A percentile compares a stretch with the other conserved stretches of the same genome.
Evolutionary conservation across 2,329 filamentous ascomycete genomes (phyloP).

Genomic region (Dryadomyces sulphureus): DNA sequence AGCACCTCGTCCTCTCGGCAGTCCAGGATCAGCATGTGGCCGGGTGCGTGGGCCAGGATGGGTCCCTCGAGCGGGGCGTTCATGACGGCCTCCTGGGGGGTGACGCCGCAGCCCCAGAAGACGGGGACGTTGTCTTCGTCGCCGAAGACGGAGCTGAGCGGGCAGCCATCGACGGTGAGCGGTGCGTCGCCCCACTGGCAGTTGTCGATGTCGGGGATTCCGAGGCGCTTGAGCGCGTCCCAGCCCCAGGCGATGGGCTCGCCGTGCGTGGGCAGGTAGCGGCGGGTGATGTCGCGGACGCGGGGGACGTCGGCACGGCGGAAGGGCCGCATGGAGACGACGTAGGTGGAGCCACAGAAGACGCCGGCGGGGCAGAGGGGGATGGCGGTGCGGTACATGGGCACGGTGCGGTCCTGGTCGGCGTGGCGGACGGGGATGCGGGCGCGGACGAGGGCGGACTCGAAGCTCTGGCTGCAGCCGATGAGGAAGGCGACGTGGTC

Average conservation of each 20-base stretch:
- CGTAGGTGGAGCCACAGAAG: conserved; percentile 37
- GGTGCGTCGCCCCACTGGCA: conserved; percentile 43
- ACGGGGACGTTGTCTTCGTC: conserved; percentile 33
- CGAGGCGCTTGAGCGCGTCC: conserved; percentile 21
- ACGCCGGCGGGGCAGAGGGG: conserved; percentile 42
- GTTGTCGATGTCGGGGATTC: conserved; percentile 34
- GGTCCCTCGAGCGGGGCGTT: conserved; percentile 35
- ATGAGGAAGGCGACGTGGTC: conserved; percentile 49
- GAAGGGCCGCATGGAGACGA: conserved; percentile 52
- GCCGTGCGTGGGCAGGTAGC: conserved; percentile 42
- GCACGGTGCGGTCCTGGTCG: conserved; percentile 31
- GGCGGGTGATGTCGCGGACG: conserved; percentile 39
- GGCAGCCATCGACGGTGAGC: conserved; percentile 24
- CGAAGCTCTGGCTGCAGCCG: conserved; percentile 51
- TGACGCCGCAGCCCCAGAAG: conserved; percentile 53
- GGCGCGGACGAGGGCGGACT: conserved; percentile 34
- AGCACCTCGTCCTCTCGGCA: neutral
- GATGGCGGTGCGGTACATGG: conserved; percentile 46
- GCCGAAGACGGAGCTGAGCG: conserved; percentile 12
- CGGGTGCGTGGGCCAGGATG: conserved; percentile 47
- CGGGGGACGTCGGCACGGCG: conserved; percentile 28
- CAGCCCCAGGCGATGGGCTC: conserved; percentile 29
- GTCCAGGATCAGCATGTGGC: conserved; percentile 47
- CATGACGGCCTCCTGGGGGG: conserved; percentile 50
- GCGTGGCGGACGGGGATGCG: conserved; percentile 38